A percentile compares a stretch with the other conserved stretches of the same genome.
Conservation (phyloP, 2,329 filamentous ascomycete species). For the Botrytis galanthina region DNA sequence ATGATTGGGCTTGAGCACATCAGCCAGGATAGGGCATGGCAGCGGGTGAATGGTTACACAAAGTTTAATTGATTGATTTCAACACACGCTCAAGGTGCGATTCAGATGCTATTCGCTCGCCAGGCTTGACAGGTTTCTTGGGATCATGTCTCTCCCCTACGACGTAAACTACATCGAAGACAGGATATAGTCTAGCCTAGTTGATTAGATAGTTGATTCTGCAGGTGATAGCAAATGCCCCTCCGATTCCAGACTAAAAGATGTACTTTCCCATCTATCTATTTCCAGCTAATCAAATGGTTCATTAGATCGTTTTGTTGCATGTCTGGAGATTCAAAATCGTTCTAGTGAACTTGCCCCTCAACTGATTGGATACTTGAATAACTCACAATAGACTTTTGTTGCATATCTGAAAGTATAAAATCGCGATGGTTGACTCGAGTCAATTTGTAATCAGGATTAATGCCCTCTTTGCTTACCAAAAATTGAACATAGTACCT, state of each 20-base stretch:
- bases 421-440: background rate
- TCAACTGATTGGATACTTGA: background rate
- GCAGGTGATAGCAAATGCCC: background rate
- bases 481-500: background rate
- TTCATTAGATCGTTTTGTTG: background rate
- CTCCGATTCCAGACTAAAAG: background rate
- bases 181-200: background rate
- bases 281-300: background rate
- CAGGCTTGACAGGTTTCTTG: background rate
- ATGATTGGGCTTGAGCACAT: background rate
- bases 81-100: background rate
- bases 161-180: background rate
- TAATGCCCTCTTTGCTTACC: background rate
- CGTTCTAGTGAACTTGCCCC: background rate
- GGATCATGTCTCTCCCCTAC: background rate
- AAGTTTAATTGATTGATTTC: background rate
- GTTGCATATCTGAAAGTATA: slow-evolving; percentile 4
- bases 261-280: background rate
- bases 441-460: background rate
- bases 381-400: background rate
- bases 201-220: background rate
- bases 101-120: background rate
- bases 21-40: background rate
- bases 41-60: background rate
- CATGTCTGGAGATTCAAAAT: background rate